Evolutionary conservation across 1,284 basidiomycete species (phyloP).

Genomic region (Blastosporella zonata): DNA sequence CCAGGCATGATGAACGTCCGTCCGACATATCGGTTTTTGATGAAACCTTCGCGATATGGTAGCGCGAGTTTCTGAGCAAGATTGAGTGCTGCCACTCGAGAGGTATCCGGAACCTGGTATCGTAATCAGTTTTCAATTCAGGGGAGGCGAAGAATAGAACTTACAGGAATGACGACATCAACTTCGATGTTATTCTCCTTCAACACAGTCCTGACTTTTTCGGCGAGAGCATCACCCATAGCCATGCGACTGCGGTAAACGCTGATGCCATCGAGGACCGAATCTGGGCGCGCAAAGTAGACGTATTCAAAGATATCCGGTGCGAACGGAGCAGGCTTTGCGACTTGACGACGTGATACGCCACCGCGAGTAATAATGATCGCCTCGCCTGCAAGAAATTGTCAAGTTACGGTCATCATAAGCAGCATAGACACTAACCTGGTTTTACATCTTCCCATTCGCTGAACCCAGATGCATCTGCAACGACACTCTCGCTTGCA

Average conservation of each 20-base stretch:
- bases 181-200: constrained; percentile 66
- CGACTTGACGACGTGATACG: constrained; percentile 74
- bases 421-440: constrained; percentile 44
- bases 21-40: constrained; percentile 99
- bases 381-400: constrained; percentile 69
- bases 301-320: constrained; percentile 99
- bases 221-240: constrained; percentile 96
- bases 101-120: constrained; percentile 89
- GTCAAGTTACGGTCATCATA: constrained; percentile 8
- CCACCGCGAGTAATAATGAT: constrained; percentile 88
- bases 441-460: constrained; percentile 95
- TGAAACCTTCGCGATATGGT: constrained; percentile 97
- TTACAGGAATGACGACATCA: constrained; percentile 95
- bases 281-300: constrained; percentile 98
- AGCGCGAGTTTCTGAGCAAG: constrained; percentile 87
- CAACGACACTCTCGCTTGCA: constrained; percentile 95
- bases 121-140: background rate
- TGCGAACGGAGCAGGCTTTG: constrained; percentile 71
- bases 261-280: constrained; percentile 95
- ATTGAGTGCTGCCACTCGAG: constrained; percentile 93
- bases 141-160: constrained; percentile 20
- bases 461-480: constrained; percentile 87
- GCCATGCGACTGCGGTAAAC: constrained; percentile 99
- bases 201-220: constrained; percentile 79
- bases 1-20: constrained; percentile 99